A percentile compares a stretch with the other conserved stretches of the same genome.
phyloP scores from a whole-genome alignment of 2,329 filamentous ascomycete species.

The Nigrograna mackinnonii region DNA sequence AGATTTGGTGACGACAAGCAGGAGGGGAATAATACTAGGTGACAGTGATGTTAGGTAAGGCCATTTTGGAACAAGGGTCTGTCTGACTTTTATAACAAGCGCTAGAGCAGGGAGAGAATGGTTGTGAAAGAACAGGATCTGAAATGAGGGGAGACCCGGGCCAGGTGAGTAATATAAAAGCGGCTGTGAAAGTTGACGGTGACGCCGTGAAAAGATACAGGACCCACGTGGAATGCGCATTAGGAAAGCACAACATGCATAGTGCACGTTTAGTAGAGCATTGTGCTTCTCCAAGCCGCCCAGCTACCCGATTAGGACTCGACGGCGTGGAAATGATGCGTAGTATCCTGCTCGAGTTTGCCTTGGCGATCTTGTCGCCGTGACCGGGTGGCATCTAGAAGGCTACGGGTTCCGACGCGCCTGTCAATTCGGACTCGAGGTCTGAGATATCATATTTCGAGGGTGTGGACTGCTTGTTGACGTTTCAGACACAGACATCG shows the following conservation, averaged over 20 bases:
- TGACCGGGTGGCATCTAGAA: too few relatives aligned
- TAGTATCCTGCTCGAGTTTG: constrained; percentile 1
- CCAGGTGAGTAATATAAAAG: constrained; percentile 20
- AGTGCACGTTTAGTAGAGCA: constrained; percentile 17
- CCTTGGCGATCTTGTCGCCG: constrained; percentile 12
- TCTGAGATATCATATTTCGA: constrained; percentile 4
- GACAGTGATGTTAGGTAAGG: too few relatives aligned
- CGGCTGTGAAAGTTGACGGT: background rate
- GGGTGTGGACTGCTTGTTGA: background rate
- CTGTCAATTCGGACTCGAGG: too few relatives aligned
- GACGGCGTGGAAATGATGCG: constrained; percentile 11
- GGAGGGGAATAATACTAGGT: background rate
- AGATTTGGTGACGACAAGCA: too few relatives aligned
- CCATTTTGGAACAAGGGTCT: too few relatives aligned
- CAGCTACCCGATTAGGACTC: constrained; percentile 4
- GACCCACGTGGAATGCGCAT: constrained; percentile 33
- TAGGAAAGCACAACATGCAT: constrained; percentile 24
- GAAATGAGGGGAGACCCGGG: constrained; percentile 28
- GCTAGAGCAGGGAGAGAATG: constrained; percentile 2
- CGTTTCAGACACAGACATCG: background rate
- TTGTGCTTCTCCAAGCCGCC: constrained; percentile 7
- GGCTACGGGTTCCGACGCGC: too few relatives aligned
- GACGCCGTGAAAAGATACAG: background rate
- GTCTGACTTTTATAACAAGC: constrained; percentile 15
- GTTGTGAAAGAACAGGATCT: background rate